Conservation (phyloP, 306 rosid genomes). For the Citrullus colocynthis region DNA sequence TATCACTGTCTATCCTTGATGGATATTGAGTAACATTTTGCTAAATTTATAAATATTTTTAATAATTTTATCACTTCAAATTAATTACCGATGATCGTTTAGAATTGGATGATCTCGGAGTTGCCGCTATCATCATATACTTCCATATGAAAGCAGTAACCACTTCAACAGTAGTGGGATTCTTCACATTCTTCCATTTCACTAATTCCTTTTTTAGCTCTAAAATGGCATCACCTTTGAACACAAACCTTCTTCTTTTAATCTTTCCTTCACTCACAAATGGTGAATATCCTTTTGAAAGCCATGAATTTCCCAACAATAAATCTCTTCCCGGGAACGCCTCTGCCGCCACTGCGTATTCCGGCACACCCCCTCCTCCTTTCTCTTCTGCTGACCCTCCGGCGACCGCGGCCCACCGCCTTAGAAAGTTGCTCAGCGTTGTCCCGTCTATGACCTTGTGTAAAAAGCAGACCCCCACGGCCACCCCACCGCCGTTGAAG, state of each 20-base stretch:
- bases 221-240: neutral
- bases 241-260: slow-evolving; percentile 8
- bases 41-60: no score
- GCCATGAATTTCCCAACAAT: neutral
- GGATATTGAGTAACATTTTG: no score
- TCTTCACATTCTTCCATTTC: neutral
- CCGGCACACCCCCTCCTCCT: neutral
- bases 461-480: neutral
- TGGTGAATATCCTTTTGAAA: neutral
- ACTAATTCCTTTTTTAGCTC: neutral
- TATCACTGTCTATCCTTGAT: no score
- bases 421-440: neutral
- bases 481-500: slow-evolving; percentile 7
- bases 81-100: neutral
- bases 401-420: neutral
- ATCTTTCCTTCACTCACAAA: neutral
- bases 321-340: slow-evolving; percentile 2
- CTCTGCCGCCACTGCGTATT: neutral
- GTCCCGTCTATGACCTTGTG: slow-evolving; percentile 7
- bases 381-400: neutral
- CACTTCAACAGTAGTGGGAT: slow-evolving; percentile 12
- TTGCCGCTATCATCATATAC: slow-evolving; percentile 1
- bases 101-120: neutral
- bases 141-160: slow-evolving; percentile 16
- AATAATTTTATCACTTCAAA: no score